These are phyloP conservation scores for Sphenostylis stenocarpa DNA, from an alignment of 306 rosid genomes.

Conservation along the genomic window DNA sequence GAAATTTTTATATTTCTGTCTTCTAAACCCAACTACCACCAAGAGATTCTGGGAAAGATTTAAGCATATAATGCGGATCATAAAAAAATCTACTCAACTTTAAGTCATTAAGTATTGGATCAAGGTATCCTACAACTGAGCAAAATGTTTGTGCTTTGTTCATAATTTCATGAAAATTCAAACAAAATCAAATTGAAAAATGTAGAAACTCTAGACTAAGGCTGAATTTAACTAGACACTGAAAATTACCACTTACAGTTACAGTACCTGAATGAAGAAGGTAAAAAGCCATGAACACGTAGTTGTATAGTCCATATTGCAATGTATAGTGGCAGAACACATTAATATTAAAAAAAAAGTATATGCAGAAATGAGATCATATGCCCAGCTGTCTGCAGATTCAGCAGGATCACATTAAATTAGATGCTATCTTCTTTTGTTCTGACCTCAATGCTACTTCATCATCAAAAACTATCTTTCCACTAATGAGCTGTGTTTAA, in stretches of 20 bases:
- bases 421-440: background rate
- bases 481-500: too few relatives aligned
- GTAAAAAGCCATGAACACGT: background rate
- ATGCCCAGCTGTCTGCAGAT: background rate
- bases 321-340: background rate
- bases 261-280: background rate
- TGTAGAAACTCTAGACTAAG: background rate
- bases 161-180: background rate
- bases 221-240: background rate
- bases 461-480: too few relatives aligned
- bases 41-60: background rate
- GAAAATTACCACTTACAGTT: background rate
- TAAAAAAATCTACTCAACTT: background rate
- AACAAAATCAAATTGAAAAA: background rate
- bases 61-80: background rate
- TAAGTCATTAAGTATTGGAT: background rate
- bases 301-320: background rate
- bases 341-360: background rate
- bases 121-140: background rate
- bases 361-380: background rate
- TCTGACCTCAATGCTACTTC: background rate
- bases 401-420: background rate
- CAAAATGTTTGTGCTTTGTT: background rate
- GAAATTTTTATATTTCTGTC: background rate
- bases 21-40: background rate